These are phyloP conservation scores for Trametes sp. DNA, from an alignment of 1,284 basidiomycete species.

Conservation along the genomic window DNA sequence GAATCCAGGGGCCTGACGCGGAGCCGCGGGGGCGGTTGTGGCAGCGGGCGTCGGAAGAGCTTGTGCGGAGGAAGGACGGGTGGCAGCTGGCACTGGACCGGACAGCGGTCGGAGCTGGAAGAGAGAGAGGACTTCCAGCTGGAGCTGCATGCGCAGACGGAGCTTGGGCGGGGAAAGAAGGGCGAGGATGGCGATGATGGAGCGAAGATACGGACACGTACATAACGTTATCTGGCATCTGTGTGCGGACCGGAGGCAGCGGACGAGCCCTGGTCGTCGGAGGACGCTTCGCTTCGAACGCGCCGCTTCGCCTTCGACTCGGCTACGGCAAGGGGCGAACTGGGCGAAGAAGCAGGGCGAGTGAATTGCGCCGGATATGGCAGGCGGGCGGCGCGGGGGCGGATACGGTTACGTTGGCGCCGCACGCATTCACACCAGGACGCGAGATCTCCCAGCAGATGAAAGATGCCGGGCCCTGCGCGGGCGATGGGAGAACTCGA, in stretches of 20 bases:
- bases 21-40: slow-evolving; percentile 15
- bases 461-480: slow-evolving; percentile 22
- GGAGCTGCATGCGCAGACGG: neutral
- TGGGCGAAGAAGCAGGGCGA: slow-evolving; percentile 6
- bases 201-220: slow-evolving; percentile 17
- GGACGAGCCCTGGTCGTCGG: slow-evolving; percentile 7
- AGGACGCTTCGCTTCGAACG: neutral
- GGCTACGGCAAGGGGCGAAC: neutral
- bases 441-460: slow-evolving; percentile 13
- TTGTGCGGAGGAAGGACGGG: neutral
- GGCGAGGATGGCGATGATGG: slow-evolving; percentile 4
- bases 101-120: slow-evolving; percentile 16
- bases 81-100: slow-evolving; percentile 10
- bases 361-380: slow-evolving; percentile 19
- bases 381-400: slow-evolving; percentile 11
- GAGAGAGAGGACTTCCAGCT: neutral
- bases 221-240: slow-evolving; percentile 38
- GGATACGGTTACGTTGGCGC: slow-evolving; percentile 13
- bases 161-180: slow-evolving; percentile 11
- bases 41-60: neutral
- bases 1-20: slow-evolving; percentile 10
- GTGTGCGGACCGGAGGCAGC: slow-evolving; percentile 36
- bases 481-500: neutral
- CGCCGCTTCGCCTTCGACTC: neutral
- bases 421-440: slow-evolving; percentile 6